These are phyloP conservation scores for Geotrichum reessii DNA, from an alignment of 1,139 yeast genomes.

Conservation along the genomic window DNA sequence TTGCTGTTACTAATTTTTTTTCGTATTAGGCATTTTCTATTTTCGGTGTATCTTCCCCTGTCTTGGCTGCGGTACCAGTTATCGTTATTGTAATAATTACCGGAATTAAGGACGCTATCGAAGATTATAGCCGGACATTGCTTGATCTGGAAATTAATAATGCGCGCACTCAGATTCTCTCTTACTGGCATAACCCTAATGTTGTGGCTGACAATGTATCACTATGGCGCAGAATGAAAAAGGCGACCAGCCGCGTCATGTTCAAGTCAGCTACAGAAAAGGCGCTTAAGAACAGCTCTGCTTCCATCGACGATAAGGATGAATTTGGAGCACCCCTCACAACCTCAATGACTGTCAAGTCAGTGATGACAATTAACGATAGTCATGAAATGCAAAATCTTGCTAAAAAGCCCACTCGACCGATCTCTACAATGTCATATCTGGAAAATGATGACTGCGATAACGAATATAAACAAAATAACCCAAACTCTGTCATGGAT, in stretches of 20 bases:
- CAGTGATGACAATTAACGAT: conserved; percentile 11
- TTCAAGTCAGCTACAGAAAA: conserved; percentile 18
- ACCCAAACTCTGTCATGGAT: conserved; percentile 79
- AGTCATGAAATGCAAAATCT: conserved; percentile 19
- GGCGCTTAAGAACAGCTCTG: conserved; percentile 4
- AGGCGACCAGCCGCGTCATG: conserved; percentile 37
- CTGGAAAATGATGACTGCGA: conserved; percentile 66
- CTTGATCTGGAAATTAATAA: conserved; percentile 84
- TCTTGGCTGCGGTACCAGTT: conserved; percentile 85
- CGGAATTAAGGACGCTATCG: conserved; percentile 88
- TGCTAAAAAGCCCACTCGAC: conserved; percentile 53
- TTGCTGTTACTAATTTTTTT: conserved; percentile 13
- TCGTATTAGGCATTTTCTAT: conserved; percentile 58
- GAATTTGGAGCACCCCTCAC: conserved; percentile 14
- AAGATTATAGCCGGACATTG: conserved; percentile 79
- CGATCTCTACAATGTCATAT: conserved; percentile 81
- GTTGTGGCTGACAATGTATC: conserved; percentile 59
- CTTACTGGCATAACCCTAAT: conserved; percentile 68
- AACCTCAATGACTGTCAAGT: conserved; percentile 12
- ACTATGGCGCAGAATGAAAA: conserved; percentile 64
- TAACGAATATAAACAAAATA: conserved; percentile 41
- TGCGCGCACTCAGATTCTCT: conserved; percentile 73
- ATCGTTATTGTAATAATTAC: conserved; percentile 87
- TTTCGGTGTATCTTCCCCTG: conserved; percentile 89
- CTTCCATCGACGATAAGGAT: conserved; percentile 1